Base-by-base conservation (phyloP, 495 filamentous ascomycete genomes). In the Glarea lozoyensis region DNA sequence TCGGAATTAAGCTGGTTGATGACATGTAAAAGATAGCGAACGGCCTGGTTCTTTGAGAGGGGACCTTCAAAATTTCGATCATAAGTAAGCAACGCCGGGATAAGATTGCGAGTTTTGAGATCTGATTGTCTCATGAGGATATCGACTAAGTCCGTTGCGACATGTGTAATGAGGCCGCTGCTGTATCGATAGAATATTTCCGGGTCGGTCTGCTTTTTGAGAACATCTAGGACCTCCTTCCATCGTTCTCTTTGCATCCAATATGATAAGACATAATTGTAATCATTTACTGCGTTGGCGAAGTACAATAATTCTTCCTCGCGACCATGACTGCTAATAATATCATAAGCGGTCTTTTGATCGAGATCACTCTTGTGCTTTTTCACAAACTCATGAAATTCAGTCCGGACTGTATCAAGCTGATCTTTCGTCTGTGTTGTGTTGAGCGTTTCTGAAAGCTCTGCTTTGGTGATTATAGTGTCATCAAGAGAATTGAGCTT, bases 161-260 rank as follows among this genome's bases (percentile, higher is more conserved):
- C 76, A 55, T 94, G 84, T 32, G 82, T 83, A 84, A 98, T 95
- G 37, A 97, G 72, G n/a, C 96, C 89, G 50, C 81, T 94, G 65
- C 83, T 86, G 59, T 95, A 94, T 37, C 84, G 83, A 69, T 97
- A 97, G 60, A 97, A 96, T 38, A 94, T 82, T 39, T 94, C 86
- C 0, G 86, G 76, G 34, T 94, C 84, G 22, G 81, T 92, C 64
- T 98, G 92, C 54, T 81, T 81, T 59, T 94, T 90, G 13, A 98
- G 68, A 24, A 96, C 86, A 44, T 79, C 78, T 50, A 98, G 63
- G 3, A 88, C 83, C 49, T 95, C 86, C n/a, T 75, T 60, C 92
- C 92, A 98, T 50, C 87, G 78, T 61, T 96, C 92, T 42, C 92
- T 75, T 60, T 96, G 93, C 18, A 96, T 82, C 93, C 93, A 98